Conservation (phyloP, 75 land plant species). For the Pinus tabuliformis region DNA sequence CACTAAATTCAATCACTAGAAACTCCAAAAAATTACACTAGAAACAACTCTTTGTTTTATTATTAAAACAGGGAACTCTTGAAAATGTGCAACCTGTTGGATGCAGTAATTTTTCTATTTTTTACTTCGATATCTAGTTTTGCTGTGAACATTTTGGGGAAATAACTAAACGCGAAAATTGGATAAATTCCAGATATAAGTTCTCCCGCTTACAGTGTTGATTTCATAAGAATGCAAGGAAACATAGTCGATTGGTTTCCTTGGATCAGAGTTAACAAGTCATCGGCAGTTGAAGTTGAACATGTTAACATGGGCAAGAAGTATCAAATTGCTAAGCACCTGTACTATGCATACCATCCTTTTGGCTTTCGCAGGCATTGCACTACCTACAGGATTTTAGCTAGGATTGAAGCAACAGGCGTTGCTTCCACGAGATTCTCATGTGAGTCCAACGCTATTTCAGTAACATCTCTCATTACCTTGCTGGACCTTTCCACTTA, state of each 20-base stretch:
- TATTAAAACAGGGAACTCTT: no score
- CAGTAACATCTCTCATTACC: constrained; percentile 65
- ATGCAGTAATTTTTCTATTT: no score
- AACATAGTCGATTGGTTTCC: constrained; percentile 86
- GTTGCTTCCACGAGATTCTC: constrained; percentile 88
- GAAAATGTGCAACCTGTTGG: no score
- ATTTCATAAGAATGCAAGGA: constrained; percentile 62
- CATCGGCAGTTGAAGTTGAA: constrained; percentile 20
- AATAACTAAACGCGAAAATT: no score
- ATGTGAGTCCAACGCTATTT: constrained; percentile 87
- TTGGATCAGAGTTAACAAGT: constrained; percentile 39
- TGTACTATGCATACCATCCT: constrained; percentile 50
- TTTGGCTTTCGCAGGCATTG: constrained; percentile 76
- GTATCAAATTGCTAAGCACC: constrained; percentile 62
- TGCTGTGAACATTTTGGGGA: no score
- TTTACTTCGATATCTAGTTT: no score
- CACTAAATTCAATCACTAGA: no score
- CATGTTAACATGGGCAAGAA: constrained; percentile 25
- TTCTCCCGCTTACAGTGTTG: constrained; percentile 15
- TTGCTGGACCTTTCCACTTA: constrained; percentile 91
- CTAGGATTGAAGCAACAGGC: constrained; percentile 85
- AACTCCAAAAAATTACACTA: no score
- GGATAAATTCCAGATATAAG: no score
- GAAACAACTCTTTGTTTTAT: no score
- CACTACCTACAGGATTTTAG: constrained; percentile 62